Percentiles rank a stretch among this genome's conserved stretches.
These are phyloP conservation scores for Ambispora gerdemannii DNA, from an alignment of 192 early-diverging fungal genomes.

Conservation along the genomic window DNA sequence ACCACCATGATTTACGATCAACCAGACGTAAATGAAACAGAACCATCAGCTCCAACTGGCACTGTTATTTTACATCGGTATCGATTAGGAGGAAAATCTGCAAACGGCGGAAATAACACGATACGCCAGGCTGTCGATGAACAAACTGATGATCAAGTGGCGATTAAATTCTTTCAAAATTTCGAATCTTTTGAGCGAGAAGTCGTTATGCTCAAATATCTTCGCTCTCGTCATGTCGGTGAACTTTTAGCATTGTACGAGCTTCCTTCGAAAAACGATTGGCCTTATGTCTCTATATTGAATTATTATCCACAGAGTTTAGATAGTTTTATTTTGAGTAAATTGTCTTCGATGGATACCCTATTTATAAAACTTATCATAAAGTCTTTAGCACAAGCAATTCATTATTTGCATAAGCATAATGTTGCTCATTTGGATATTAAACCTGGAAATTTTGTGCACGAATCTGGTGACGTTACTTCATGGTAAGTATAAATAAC, in stretches of 20 bases:
- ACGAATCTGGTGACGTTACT: neutral
- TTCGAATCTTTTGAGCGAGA: constrained; percentile 1
- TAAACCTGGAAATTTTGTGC: constrained; percentile 22
- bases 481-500: constrained; percentile 29
- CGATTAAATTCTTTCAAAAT: neutral
- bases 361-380: neutral
- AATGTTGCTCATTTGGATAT: constrained; percentile 17
- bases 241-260: neutral
- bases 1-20: neutral
- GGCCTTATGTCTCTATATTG: neutral
- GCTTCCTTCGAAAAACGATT: neutral
- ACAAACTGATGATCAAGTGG: neutral
- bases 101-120: neutral
- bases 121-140: neutral
- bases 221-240: neutral
- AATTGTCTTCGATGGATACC: neutral
- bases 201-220: constrained; percentile 10
- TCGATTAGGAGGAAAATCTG: neutral
- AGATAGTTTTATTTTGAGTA: neutral
- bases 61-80: neutral
- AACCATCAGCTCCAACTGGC: neutral
- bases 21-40: neutral
- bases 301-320: neutral
- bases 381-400: constrained; percentile 11
- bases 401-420: constrained; percentile 13